Conservation (phyloP, 768 basidiomycete genomes). For the Lentinula sp. region DNA sequence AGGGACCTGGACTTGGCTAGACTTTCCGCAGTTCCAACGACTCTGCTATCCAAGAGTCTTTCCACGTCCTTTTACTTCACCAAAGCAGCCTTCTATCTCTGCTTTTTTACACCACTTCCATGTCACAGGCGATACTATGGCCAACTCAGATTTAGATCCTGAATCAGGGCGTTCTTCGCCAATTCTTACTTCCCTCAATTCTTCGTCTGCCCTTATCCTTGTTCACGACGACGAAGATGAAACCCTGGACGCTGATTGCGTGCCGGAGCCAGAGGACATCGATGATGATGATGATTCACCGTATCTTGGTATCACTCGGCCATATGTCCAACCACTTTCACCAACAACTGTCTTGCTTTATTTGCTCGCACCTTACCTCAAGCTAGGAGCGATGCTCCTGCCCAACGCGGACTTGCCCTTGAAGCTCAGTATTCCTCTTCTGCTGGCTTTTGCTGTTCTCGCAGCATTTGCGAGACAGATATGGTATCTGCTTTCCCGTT, state of each 20-base stretch:
- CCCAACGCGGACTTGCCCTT: constrained; percentile 43
- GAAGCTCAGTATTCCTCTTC: constrained; percentile 39
- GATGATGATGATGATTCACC: constrained; percentile 45
- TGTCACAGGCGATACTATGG: background rate
- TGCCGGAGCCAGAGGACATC: constrained; percentile 20
- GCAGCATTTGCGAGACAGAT: constrained; percentile 61
- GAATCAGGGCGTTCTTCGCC: constrained; percentile 15
- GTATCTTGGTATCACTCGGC: constrained; percentile 37
- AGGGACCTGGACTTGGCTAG: background rate
- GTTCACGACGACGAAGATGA: constrained; percentile 47
- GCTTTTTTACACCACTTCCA: background rate
- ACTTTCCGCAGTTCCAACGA: background rate
- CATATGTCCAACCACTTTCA: constrained; percentile 46
- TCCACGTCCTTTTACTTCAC: background rate
- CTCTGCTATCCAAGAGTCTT: too few relatives aligned
- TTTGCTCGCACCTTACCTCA: constrained; percentile 63
- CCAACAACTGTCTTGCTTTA: constrained; percentile 60
- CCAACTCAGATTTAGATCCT: background rate
- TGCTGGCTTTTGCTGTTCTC: constrained; percentile 49
- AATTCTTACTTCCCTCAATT: constrained; percentile 24
- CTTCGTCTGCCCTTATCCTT: constrained; percentile 56
- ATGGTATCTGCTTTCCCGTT: constrained; percentile 74
- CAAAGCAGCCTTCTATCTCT: background rate
- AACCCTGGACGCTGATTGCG: background rate
- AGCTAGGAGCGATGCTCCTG: constrained; percentile 62